Evolutionary conservation across 2,329 filamentous ascomycete species (phyloP).

Genomic region (Aspergillus carbonarius): DNA sequence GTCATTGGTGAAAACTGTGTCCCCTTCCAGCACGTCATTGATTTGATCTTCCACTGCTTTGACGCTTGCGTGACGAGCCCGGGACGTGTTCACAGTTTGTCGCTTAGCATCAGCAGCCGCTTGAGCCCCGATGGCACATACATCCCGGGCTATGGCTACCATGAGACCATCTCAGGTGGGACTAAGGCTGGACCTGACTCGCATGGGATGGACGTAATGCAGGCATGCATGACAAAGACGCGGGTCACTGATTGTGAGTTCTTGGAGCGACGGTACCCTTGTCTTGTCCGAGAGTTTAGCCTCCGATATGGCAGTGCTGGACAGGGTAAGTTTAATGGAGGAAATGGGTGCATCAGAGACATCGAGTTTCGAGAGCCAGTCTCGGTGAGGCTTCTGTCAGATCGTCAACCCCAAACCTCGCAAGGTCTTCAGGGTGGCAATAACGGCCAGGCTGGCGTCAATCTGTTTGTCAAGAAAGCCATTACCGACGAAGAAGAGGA

Average conservation of each 20-base stretch:
- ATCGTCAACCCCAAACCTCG: background rate
- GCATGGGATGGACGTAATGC: background rate
- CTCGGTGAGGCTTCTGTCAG: background rate
- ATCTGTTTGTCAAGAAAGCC: background rate
- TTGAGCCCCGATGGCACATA: background rate
- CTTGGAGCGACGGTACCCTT: background rate
- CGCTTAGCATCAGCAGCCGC: background rate
- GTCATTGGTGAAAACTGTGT: background rate
- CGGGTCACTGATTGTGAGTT: background rate
- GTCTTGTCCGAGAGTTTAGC: background rate
- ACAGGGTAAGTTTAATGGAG: background rate
- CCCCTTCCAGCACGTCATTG: background rate
- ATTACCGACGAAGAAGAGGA: background rate
- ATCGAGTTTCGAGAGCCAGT: background rate
- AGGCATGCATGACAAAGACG: background rate
- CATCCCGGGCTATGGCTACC: background rate
- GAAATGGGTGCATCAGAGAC: background rate
- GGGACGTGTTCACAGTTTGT: background rate
- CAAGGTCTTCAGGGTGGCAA: background rate
- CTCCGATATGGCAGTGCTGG: background rate
- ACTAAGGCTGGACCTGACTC: background rate
- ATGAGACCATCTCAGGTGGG: background rate
- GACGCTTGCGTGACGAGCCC: background rate
- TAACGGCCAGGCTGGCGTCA: background rate
- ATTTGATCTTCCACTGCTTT: background rate